phyloP scores from a whole-genome alignment of 2,329 filamentous ascomycete genomes.

The Cladophialophora chaetospira region DNA sequence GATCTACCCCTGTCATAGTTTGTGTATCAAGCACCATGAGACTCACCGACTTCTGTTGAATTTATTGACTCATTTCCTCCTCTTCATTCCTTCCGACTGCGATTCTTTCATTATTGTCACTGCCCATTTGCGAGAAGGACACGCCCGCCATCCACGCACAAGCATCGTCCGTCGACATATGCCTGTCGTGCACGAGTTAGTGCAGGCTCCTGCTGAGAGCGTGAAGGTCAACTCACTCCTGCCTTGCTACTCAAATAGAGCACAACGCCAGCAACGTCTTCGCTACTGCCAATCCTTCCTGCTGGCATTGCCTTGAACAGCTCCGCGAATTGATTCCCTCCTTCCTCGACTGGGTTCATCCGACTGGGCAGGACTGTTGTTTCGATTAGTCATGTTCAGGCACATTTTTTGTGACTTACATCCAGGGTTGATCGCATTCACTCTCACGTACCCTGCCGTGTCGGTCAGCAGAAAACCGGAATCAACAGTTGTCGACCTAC shows the following conservation, averaged over 20 bases:
- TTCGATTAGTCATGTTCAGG: constrained; percentile 9
- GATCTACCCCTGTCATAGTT: no score
- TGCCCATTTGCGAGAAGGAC: constrained; percentile 46
- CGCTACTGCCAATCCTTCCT: constrained; percentile 41
- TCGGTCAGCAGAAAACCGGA: background rate
- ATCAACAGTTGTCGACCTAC: constrained; percentile 14
- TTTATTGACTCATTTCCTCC: no score
- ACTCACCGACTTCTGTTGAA: constrained; percentile 3
- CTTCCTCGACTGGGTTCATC: constrained; percentile 48
- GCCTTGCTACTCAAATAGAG: constrained; percentile 48
- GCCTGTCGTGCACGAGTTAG: constrained; percentile 34
- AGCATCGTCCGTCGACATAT: constrained; percentile 44
- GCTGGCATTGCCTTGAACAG: constrained; percentile 47
- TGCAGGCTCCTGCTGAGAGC: background rate
- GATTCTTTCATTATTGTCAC: constrained; percentile 19
- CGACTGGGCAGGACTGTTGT: constrained; percentile 46
- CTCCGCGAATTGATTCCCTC: constrained; percentile 45
- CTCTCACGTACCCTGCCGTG: constrained; percentile 48
- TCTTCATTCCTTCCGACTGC: background rate
- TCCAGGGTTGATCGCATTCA: constrained; percentile 50
- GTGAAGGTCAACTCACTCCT: constrained; percentile 38
- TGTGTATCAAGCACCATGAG: constrained; percentile 9
- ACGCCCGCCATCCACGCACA: constrained; percentile 46
- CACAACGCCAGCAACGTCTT: constrained; percentile 49
- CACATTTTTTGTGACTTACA: constrained; percentile 37